Base-by-base conservation (phyloP, 257 asterid genomes). In the Thymus quinquecostatus region DNA sequence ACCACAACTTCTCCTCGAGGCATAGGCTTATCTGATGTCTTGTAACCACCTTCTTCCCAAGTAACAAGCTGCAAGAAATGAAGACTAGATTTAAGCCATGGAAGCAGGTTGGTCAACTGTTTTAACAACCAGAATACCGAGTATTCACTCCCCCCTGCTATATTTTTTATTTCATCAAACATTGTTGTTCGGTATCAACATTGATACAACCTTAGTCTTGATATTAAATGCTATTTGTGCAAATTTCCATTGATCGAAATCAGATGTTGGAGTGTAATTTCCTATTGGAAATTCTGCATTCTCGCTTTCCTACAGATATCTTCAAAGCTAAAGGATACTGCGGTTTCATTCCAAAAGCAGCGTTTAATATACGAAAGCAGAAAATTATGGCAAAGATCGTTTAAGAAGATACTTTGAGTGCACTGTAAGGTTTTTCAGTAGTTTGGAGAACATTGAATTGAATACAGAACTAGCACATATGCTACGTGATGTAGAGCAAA, bases 11-110 rank as follows among this genome's bases (percentile, higher is more conserved):
- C 98, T 79, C 98, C 98, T 60, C 97, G 89, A 29, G 98, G 95
- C 97, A 88, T 85, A 67, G 98, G 98, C 78, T 88, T 86, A 78
- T 92, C 98, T 4, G 78, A 68, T 66, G 63, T 81, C 55, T 65
- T 88, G 86, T 89, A 92, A 59, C 98, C 91, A 60, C 98, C 98
- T 83, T 92, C 97, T 62, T 92, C 95, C 98, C 98, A 92, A 60
- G 98, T 80, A 75, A 89, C 83, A 71, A 92, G 92, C 98, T 92
- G 92, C 83, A 85, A 33, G 60, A 65, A 70, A 48, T 30, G 64
- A 70, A 75, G 60, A 41, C 67, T 70, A 75, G 67, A 70, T 44
- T 55, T 51, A 69, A 62, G 57, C 38, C 41, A 53, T 21, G 61
- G 30, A 69, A 56, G 51, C 44, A 53, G 28, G 33, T 11, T 21